Evolutionary conservation across 108 stramenopile genomes (phyloP).

Genomic region (Discostella stelligeroides): DNA sequence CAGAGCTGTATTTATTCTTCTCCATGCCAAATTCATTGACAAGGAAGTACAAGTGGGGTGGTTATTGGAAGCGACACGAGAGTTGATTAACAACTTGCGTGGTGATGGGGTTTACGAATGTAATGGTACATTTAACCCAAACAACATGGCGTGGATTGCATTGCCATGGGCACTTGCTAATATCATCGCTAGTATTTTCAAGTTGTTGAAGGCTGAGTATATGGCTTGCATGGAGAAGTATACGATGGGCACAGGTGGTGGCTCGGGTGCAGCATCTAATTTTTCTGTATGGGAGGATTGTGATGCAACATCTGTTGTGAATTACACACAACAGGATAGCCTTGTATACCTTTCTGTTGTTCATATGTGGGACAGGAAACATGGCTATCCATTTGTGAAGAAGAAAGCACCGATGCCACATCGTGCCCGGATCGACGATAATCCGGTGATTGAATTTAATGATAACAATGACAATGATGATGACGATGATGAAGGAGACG

Average conservation of each 20-base stretch:
- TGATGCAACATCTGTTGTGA: background rate
- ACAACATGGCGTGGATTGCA: background rate
- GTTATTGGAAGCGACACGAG: background rate
- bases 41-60: background rate
- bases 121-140: background rate
- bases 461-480: too few relatives aligned
- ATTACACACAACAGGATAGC: background rate
- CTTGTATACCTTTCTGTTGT: constrained; percentile 1
- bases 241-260: background rate
- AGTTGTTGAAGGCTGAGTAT: background rate
- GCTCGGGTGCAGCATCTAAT: background rate
- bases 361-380: constrained; percentile 5
- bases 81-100: background rate
- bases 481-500: too few relatives aligned
- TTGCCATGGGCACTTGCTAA: background rate
- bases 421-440: background rate
- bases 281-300: background rate
- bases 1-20: background rate
- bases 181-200: background rate
- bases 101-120: background rate
- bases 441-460: too few relatives aligned
- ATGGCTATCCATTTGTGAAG: background rate
- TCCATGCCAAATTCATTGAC: background rate
- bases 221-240: background rate
- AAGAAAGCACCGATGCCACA: background rate